Base-by-base conservation (phyloP, 495 filamentous ascomycete genomes). In the Penicillium waksmanii region DNA sequence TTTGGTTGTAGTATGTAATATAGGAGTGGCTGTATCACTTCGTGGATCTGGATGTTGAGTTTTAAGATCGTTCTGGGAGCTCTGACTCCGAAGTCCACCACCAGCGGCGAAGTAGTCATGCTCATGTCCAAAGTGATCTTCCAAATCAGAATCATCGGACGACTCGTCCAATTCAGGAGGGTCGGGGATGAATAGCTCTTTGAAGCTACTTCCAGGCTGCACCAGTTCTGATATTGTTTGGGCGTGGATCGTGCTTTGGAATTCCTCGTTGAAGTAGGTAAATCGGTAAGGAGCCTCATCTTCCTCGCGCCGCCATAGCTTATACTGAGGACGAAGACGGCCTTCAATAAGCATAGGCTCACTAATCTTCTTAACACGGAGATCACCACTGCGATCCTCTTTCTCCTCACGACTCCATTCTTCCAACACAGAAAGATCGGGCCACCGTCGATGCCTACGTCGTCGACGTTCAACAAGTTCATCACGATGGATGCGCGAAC, bases 181-280 rank as follows among this genome's bases (percentile, higher is more conserved):
- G 56, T 90, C 85, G 1, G 88, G 88, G n/a, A 86, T 82, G 67
- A 98, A 97, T 1, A 98, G 82, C 55, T 96, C 91, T 56, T 77
- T 78, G 73, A 98, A 98, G 48, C 82, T 89, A 57, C 84, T 80
- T 2, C 92, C 95, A 0, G 90, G 89, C 57, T 95, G 92, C 3
- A 93, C 82, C 27, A 98, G 80, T 66, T 96, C 95, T 11, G 92
- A 95, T 49, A 98, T 94, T 0, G 89, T 96, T 69, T 96, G 92
- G 19, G 91, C 93, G 70, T 98, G 95, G 61, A 98, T 95, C 0
- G 95, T 98, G 66, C 89, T 92, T 49, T 88, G 87, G 58, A 98
- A 91, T 61, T 97, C 92, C 66, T 98, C 95, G 70, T 97, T 97
- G 80, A 98, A 98, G 66, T 98, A 98, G 2, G 95, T 98, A 69